These are phyloP conservation scores for Taxillus chinensis DNA, from an alignment of 164 flowering plant genomes.

Conservation along the genomic window DNA sequence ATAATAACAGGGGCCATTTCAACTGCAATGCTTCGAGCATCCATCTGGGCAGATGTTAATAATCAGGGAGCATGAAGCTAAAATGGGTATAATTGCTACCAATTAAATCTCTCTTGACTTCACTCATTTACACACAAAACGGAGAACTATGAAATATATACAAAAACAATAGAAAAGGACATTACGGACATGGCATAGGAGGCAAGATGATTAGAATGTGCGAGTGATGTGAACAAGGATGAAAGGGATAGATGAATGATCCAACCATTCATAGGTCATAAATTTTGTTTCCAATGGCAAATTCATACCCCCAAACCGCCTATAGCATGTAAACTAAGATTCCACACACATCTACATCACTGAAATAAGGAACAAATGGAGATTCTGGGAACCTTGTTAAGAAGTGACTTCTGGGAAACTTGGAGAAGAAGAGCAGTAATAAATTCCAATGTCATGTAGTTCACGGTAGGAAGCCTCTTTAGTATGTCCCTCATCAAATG, in stretches of 20 bases:
- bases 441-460: constrained; percentile 76
- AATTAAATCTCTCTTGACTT: too few relatives aligned
- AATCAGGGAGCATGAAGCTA: constrained; percentile 1
- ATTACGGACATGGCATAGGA: too few relatives aligned
- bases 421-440: constrained; percentile 74
- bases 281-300: neutral
- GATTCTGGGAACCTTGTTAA: constrained; percentile 54
- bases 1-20: constrained; percentile 82
- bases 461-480: constrained; percentile 76
- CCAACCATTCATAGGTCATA: too few relatives aligned
- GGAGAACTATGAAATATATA: too few relatives aligned
- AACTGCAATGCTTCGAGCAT: constrained; percentile 69
- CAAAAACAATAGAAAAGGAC: too few relatives aligned
- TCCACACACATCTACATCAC: too few relatives aligned
- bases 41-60: constrained; percentile 51
- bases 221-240: too few relatives aligned
- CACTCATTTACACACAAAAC: too few relatives aligned
- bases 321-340: too few relatives aligned
- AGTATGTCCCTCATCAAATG: constrained; percentile 48
- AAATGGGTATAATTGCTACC: neutral
- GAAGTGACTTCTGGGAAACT: constrained; percentile 77
- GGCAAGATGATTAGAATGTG: too few relatives aligned
- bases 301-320: neutral
- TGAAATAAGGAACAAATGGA: constrained; percentile 3
- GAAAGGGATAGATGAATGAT: too few relatives aligned